Percentiles rank a stretch among this genome's conserved stretches.
These are phyloP conservation scores for Phytopythium chamaehyphon DNA, from an alignment of 352 stramenopile genomes.

Conservation along the genomic window DNA sequence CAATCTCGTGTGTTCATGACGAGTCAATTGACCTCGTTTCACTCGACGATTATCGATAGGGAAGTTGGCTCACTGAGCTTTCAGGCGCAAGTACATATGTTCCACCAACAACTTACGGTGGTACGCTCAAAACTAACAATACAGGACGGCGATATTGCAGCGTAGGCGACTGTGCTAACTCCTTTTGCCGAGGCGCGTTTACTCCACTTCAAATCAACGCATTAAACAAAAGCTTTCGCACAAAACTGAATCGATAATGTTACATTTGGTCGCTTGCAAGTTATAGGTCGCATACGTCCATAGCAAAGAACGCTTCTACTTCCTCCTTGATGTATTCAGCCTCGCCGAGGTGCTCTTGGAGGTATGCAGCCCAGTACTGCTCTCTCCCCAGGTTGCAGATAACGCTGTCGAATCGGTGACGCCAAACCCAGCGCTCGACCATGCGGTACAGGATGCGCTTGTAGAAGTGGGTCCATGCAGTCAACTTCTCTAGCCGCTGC, in stretches of 20 bases:
- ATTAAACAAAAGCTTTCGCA: background rate
- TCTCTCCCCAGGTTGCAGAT: background rate
- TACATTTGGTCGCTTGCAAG: background rate
- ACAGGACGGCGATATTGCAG: no score
- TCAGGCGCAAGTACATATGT: no score
- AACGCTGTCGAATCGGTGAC: conserved; percentile 9
- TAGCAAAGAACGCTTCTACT: conserved; percentile 7
- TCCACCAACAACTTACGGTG: no score
- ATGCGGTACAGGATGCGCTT: conserved; percentile 7
- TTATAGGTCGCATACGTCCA: background rate
- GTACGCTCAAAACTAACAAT: no score
- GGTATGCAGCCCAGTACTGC: conserved; percentile 21
- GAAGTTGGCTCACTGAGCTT: no score
- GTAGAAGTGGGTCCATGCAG: background rate
- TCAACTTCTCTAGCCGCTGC: conserved; percentile 1
- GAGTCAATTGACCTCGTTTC: no score
- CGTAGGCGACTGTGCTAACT: no score
- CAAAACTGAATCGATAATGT: background rate
- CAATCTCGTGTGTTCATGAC: no score
- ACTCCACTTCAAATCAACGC: no score
- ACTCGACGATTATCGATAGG: no score
- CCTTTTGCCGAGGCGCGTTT: no score
- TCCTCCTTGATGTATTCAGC: conserved; percentile 9
- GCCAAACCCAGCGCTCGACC: conserved; percentile 10
- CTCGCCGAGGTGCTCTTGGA: conserved; percentile 13